phyloP scores from a whole-genome alignment of 306 rosid genomes.

The Fragaria ananassa region DNA sequence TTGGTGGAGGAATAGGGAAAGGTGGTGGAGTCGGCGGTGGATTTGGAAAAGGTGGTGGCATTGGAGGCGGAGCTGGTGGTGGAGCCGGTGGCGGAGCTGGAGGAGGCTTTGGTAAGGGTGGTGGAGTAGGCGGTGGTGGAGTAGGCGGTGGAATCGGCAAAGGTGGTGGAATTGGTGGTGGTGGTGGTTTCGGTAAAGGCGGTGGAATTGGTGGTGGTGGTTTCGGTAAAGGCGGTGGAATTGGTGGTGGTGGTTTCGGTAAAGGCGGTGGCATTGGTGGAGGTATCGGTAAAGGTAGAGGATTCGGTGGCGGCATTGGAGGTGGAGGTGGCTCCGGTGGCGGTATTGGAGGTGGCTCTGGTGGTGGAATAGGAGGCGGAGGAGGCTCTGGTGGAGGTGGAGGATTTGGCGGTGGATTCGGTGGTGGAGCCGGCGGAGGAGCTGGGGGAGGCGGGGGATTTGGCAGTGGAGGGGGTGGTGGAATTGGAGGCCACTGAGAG shows the following conservation, averaged over 20 bases:
- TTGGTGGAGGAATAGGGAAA: slow-evolving; percentile 22
- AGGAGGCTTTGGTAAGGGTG: slow-evolving; percentile 13
- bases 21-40: background rate
- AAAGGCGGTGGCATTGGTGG: slow-evolving; percentile 20
- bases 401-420: background rate
- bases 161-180: slow-evolving; percentile 27
- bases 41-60: slow-evolving; percentile 18
- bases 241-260: slow-evolving; percentile 29
- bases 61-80: slow-evolving; percentile 6
- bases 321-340: slow-evolving; percentile 23
- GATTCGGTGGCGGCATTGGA: slow-evolving; percentile 25
- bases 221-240: slow-evolving; percentile 27
- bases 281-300: slow-evolving; percentile 21
- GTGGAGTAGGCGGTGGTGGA: slow-evolving; percentile 19
- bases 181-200: slow-evolving; percentile 23
- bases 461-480: slow-evolving; percentile 33
- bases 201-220: slow-evolving; percentile 20
- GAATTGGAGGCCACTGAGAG: slow-evolving; percentile 53
- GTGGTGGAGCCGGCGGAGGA: slow-evolving; percentile 13
- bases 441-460: slow-evolving; percentile 33
- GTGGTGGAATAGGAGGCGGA: slow-evolving; percentile 30
- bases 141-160: slow-evolving; percentile 20
- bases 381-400: slow-evolving; percentile 25
- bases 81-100: background rate
- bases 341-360: slow-evolving; percentile 18